Percentiles rank a stretch among this genome's conserved stretches.
These are phyloP conservation scores for Botrytis cinerea DNA, from an alignment of 2,329 filamentous ascomycete species.

Conservation along the genomic window DNA sequence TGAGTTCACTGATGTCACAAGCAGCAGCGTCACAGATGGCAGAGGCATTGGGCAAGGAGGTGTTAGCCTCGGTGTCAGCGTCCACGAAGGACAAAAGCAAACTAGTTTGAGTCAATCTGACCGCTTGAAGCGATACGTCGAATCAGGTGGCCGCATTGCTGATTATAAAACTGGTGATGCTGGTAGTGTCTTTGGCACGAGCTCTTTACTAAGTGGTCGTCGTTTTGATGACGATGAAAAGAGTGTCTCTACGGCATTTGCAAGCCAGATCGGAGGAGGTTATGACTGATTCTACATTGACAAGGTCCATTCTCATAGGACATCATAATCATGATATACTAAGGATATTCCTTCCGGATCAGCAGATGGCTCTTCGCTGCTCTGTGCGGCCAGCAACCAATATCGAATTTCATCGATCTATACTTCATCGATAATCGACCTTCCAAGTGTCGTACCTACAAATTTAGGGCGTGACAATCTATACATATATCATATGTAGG, in stretches of 20 bases:
- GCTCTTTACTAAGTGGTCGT: slow-evolving; percentile 47
- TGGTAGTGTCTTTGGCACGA: slow-evolving; percentile 66
- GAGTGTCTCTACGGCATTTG: slow-evolving; percentile 94
- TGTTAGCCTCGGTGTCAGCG: slow-evolving; percentile 79
- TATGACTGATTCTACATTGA: slow-evolving; percentile 41
- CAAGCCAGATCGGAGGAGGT: slow-evolving; percentile 76
- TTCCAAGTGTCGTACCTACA: slow-evolving; percentile 11
- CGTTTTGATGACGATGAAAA: slow-evolving; percentile 87
- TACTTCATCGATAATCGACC: slow-evolving; percentile 19
- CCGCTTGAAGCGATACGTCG: slow-evolving; percentile 90
- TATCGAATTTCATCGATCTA: slow-evolving; percentile 27
- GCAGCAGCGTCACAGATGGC: slow-evolving; percentile 70
- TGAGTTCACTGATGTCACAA: slow-evolving; percentile 80
- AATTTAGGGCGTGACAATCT: slow-evolving; percentile 7
- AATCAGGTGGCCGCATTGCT: slow-evolving; percentile 71
- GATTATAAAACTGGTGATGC: slow-evolving; percentile 56
- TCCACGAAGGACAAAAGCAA: slow-evolving; percentile 73
- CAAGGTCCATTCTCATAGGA: slow-evolving; percentile 21
- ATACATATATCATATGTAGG: slow-evolving; percentile 18
- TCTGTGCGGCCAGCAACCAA: slow-evolving; percentile 20
- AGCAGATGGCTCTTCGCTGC: slow-evolving; percentile 24
- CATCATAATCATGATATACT: slow-evolving; percentile 15
- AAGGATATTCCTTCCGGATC: slow-evolving; percentile 23
- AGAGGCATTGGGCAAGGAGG: slow-evolving; percentile 80
- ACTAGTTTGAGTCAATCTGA: slow-evolving; percentile 79